Evolutionary conservation across 257 asterid species (phyloP).

Genomic region (Misopates orontium): DNA sequence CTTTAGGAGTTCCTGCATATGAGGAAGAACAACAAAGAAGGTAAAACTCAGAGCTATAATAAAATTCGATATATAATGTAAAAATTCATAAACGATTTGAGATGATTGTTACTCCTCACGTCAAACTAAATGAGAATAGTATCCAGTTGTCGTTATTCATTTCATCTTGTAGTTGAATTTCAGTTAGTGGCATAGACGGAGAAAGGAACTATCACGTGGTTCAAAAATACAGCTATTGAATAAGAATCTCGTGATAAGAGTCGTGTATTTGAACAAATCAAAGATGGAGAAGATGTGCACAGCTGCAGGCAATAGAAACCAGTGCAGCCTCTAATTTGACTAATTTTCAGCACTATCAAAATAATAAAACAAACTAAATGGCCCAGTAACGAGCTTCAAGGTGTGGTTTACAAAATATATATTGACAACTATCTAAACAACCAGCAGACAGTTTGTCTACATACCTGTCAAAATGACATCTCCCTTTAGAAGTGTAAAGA

Average conservation of each 20-base stretch:
- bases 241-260: too few species aligned
- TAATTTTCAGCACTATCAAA: slow-evolving; percentile 1
- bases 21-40: background rate
- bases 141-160: background rate
- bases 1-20: slow-evolving; percentile 85
- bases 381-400: background rate
- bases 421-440: slow-evolving; percentile 14
- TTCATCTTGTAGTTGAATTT: too few species aligned
- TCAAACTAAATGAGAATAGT: background rate
- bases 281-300: too few species aligned
- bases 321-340: too few species aligned
- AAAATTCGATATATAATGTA: background rate
- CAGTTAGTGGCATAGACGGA: too few species aligned
- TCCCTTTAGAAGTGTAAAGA: slow-evolving; percentile 93
- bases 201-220: too few species aligned
- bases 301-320: too few species aligned
- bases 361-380: background rate
- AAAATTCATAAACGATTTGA: too few species aligned
- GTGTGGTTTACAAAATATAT: background rate
- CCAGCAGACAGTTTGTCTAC: slow-evolving; percentile 6
- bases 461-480: slow-evolving; percentile 91
- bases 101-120: background rate
- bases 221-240: too few species aligned
- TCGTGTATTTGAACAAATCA: too few species aligned
- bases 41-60: slow-evolving; percentile 1